Conservation (phyloP, 2,329 filamentous ascomycete genomes). For the Paradendryphiella salina region DNA sequence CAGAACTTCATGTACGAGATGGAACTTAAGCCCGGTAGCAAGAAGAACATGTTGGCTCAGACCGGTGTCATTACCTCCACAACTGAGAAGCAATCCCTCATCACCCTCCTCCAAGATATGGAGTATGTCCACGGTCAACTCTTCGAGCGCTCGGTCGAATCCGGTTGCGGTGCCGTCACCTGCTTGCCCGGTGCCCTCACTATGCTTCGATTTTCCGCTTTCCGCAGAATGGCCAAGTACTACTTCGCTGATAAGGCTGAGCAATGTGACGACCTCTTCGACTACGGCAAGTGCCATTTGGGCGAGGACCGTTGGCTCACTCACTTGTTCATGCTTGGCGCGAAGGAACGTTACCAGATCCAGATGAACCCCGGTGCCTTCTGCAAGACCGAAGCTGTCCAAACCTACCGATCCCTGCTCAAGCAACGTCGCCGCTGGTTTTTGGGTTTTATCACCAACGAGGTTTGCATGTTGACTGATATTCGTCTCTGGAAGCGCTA, state of each 20-base stretch:
- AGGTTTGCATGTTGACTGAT: constrained; percentile 97
- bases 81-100: constrained; percentile 81
- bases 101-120: constrained; percentile 95
- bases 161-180: constrained; percentile 89
- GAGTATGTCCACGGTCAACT: constrained; percentile 97
- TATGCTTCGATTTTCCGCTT: constrained; percentile 93
- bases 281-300: constrained; percentile 92
- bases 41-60: constrained; percentile 93
- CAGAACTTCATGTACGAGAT: constrained; percentile 99
- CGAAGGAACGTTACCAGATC: constrained; percentile 90
- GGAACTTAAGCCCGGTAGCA: constrained; percentile 92
- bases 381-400: constrained; percentile 96
- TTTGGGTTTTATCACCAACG: constrained; percentile 94
- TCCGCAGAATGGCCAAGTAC: constrained; percentile 95
- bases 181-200: constrained; percentile 95
- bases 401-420: constrained; percentile 79
- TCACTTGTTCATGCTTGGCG: constrained; percentile 98
- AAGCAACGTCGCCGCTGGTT: constrained; percentile 98
- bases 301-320: constrained; percentile 97
- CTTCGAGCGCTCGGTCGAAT: constrained; percentile 94
- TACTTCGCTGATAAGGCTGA: constrained; percentile 98
- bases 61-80: constrained; percentile 96
- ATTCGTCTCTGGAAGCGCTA: constrained; percentile 89
- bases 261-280: constrained; percentile 92
- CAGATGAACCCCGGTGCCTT: constrained; percentile 97